Base-by-base conservation (phyloP, 495 filamentous ascomycete species). In the Lophiostoma macrostomum region DNA sequence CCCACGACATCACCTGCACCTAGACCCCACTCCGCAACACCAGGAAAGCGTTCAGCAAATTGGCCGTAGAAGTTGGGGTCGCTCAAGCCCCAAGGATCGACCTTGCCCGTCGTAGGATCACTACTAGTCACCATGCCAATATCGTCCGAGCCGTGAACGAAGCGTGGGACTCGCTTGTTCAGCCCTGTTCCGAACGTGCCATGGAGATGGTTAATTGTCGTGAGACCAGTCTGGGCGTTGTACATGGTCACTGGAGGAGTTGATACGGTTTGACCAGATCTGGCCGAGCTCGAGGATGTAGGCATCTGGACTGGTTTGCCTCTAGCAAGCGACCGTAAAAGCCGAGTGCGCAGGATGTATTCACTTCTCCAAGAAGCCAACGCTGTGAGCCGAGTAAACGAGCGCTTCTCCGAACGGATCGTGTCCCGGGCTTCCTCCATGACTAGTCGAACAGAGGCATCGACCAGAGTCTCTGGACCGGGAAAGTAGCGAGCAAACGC, bases 401-500 rank as follows among this genome's bases (percentile, higher is more conserved):
- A 75, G 14, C 88, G 84, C 58, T 78, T 80, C 60, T 91, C 85
- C 5, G 77, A 76, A 35, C 80, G 76, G 20, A 84, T 61, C 20
- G 64, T 68, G 25, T 85, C 80, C 13, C 52, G 65, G 47, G 67
- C 71, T 20, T 62, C 71, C 16, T 66, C 70, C 13, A 65, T 59
- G 6, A 48, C 63, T 10, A 52, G 27, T 11, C 19, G 31, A 47
- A 30, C 46, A 53, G 53, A 61, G 64, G 70, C 70, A 13, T 50
- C 34, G 6, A 39, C 19, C 8, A 65, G 32, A 14, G 68, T 60
- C 50, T 85, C 79, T 4, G 81, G 79, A 0, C 85, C 90, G 0
- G 87, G 87, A 65, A 96, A 96, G 73, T 82, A 91, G 11, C 90
- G 86, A 36, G 86, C 79, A 61, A 96, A 96, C 1, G 90, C 91